Evolutionary conservation across 2,329 filamentous ascomycete species (phyloP).

Genomic region (Chaetothyriales sp.): DNA sequence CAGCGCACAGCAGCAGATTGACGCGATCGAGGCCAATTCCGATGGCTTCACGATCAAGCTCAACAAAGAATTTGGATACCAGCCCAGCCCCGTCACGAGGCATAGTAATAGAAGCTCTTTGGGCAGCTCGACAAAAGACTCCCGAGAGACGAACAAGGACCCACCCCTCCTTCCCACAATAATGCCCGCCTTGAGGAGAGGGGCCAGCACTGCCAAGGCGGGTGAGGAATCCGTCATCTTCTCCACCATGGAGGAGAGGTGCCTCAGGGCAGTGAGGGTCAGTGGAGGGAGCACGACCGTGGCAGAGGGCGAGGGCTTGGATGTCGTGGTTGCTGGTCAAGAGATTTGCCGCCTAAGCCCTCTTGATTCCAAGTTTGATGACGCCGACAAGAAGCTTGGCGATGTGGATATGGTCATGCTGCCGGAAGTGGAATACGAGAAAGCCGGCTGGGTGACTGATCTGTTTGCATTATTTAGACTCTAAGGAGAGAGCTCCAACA

Average conservation of each 20-base stretch:
- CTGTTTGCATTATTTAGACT: slow-evolving; percentile 7
- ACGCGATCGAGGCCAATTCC: slow-evolving; percentile 41
- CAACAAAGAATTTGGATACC: slow-evolving; percentile 45
- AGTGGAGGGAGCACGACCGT: not conserved
- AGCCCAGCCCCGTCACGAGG: not conserved
- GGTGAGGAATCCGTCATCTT: not conserved
- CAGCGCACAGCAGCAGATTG: slow-evolving; percentile 51
- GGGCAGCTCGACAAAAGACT: slow-evolving; percentile 1
- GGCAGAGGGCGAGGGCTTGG: not conserved
- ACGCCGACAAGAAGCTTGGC: slow-evolving; percentile 3
- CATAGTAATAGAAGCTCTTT: slow-evolving; percentile 1
- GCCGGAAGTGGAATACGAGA: slow-evolving; percentile 1
- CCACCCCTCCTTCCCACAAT: not conserved
- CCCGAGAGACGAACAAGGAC: not conserved
- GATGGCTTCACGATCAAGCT: slow-evolving; percentile 47
- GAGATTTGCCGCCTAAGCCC: not conserved
- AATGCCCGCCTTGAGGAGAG: not conserved
- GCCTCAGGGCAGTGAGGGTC: not conserved
- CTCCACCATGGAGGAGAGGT: not conserved
- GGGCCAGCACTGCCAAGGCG: not conserved
- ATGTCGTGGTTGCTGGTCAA: not conserved
- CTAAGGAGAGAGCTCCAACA: not conserved
- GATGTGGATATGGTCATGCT: slow-evolving; percentile 4
- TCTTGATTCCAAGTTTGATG: slow-evolving; percentile 7
- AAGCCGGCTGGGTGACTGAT: slow-evolving; percentile 9